Evolutionary conservation across 2,329 filamentous ascomycete genomes (phyloP), one percentile per base, ranked within the genome.

Genomic region (Colletotrichum liaoningense): DNA sequence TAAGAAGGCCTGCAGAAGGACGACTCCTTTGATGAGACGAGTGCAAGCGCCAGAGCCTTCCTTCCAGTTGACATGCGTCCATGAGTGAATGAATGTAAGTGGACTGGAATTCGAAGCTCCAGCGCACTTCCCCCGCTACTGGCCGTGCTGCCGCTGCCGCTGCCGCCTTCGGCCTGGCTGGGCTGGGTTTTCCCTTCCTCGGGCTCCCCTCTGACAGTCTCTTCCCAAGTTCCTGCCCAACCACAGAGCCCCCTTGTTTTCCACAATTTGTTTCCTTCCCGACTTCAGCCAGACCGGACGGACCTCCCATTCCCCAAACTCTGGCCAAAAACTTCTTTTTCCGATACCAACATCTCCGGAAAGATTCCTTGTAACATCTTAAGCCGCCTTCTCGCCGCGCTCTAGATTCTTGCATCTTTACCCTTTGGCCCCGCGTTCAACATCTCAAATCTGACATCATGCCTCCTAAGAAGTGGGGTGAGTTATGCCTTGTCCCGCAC

Each of bases 401-500:
- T 57, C n/a, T 19, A 19, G 35, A 42, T 54, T 16, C 59, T 72
- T 42, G 19, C 38, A 52, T 70, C 49, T 7, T 22, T 33, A 11
- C 14, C 6, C 19, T 63, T 55, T 14, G 46, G 46, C 66, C 54
- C 54, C 70, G 66, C 66, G 70, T n/a, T 26, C 30, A 46, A 24
- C 67, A 52, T 28, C 22, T 35, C 35, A 24, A 28, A 74, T 71
- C 76, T 77, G 79, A 81, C 79, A 85, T 80, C 80, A 86, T 86
- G 84, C 81, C 84, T 80, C 80, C 83, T 72, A 82, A 80, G 77
- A 83, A 85, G 79, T 85, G 84, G 84, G 84, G 84, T 85, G 82
- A 80, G 84, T 81, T 35, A 55, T 59, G 63, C 22, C 28, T 71
- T 74, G 71, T 74, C 71, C 67, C 60, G 70, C 73, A 73, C 64